Conservation (phyloP, 345 rosid species). For the Isatis tinctoria region DNA sequence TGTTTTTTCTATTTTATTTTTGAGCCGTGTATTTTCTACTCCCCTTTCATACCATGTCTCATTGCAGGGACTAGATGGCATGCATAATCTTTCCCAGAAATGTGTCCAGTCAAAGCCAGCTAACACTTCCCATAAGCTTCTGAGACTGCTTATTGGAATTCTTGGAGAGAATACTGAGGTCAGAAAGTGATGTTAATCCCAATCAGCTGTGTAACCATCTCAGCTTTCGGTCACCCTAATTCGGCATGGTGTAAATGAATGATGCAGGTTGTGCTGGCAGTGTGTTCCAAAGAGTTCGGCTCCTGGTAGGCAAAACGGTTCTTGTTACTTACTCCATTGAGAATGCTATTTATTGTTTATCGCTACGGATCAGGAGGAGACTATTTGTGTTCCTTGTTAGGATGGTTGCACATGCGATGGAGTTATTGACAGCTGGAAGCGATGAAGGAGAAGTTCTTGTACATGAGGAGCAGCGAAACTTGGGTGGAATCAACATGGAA, state of each 20-base stretch:
- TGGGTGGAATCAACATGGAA: conserved; percentile 80
- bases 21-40: background rate
- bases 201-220: background rate
- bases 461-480: conserved; percentile 60
- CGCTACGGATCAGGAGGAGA: background rate
- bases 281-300: conserved; percentile 88
- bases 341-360: conserved; percentile 11
- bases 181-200: conserved; percentile 12
- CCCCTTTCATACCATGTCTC: conserved; percentile 13
- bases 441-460: conserved; percentile 70
- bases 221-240: background rate
- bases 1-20: conserved; percentile 12
- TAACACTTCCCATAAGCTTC: conserved; percentile 61
- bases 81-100: conserved; percentile 81
- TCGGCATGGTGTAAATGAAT: conserved; percentile 10
- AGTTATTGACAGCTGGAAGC: conserved; percentile 75
- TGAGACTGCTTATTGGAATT: conserved; percentile 67
- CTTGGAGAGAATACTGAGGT: conserved; percentile 93
- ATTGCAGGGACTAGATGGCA: conserved; percentile 81
- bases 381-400: conserved; percentile 37
- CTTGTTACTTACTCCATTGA: background rate
- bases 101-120: conserved; percentile 70
- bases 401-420: conserved; percentile 94
- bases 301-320: conserved; percentile 63
- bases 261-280: conserved; percentile 85